A percentile compares a stretch with the other conserved stretches of the same genome.
phyloP scores from a whole-genome alignment of 2,329 filamentous ascomycete genomes.

The Beauveria sp. region DNA sequence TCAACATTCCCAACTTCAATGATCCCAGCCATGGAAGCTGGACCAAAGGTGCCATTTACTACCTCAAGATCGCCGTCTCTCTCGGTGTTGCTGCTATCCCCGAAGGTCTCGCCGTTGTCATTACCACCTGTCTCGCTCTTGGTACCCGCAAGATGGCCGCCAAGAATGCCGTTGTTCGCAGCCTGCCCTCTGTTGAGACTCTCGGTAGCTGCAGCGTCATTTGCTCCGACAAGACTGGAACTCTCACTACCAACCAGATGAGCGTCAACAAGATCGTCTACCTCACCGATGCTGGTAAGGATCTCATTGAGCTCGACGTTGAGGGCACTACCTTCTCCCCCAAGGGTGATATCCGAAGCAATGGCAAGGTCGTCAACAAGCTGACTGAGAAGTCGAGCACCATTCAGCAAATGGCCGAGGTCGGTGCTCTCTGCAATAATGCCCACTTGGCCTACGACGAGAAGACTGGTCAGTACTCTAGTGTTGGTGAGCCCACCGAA shows the following conservation, averaged over 20 bases:
- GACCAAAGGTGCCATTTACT: constrained; percentile 97
- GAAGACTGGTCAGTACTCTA: constrained; percentile 66
- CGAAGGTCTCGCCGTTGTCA: constrained; percentile 94
- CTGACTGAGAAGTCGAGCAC: constrained; percentile 66
- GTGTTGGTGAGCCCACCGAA: constrained; percentile 90
- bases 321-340: constrained; percentile 91
- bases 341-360: constrained; percentile 61
- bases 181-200: constrained; percentile 92
- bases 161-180: constrained; percentile 95
- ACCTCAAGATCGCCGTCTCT: constrained; percentile 97
- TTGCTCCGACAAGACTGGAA: constrained; percentile 98
- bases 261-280: constrained; percentile 91
- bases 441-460: constrained; percentile 74
- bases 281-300: constrained; percentile 63
- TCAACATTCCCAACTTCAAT: constrained; percentile 96
- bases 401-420: constrained; percentile 67
- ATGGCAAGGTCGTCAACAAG: constrained; percentile 62
- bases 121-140: constrained; percentile 94
- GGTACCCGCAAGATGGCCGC: constrained; percentile 98
- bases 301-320: constrained; percentile 78
- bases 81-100: constrained; percentile 96
- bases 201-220: constrained; percentile 98
- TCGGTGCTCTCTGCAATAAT: constrained; percentile 80
- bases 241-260: constrained; percentile 98
- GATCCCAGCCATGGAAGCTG: constrained; percentile 89